Evolutionary conservation across 129 eudicot genomes (phyloP).

Genomic region (Flaveria brownii): DNA sequence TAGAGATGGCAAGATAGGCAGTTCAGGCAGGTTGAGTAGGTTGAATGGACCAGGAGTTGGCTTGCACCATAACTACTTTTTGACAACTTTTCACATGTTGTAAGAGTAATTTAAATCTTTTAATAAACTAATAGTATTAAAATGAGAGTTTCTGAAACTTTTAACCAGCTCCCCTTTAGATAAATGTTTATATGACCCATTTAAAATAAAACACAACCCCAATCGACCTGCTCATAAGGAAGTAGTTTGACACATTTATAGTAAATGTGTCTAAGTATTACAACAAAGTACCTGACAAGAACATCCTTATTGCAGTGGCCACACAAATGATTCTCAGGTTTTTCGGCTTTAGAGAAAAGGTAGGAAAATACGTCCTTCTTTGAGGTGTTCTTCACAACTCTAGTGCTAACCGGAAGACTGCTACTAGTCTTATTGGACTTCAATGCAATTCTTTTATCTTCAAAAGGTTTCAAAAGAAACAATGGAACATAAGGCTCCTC

Average conservation of each 20-base stretch:
- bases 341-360: constrained; percentile 76
- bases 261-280: not conserved
- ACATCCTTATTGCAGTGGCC: constrained; percentile 87
- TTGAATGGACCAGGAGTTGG: not conserved
- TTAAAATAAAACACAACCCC: constrained; percentile 15
- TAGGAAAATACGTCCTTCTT: constrained; percentile 60
- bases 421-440: constrained; percentile 50
- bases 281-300: constrained; percentile 56
- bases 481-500: constrained; percentile 79
- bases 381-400: constrained; percentile 32
- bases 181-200: constrained; percentile 5
- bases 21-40: not conserved
- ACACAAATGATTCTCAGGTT: constrained; percentile 56
- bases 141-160: not conserved
- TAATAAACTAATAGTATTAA: not conserved
- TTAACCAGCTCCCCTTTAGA: not conserved
- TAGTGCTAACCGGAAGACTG: constrained; percentile 36
- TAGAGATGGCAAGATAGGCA: constrained; percentile 4
- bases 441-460: constrained; percentile 71
- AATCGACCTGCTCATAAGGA: not conserved
- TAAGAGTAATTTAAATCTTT: not conserved
- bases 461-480: constrained; percentile 74
- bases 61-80: not conserved
- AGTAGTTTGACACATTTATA: not conserved
- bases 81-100: not conserved